Percentiles rank a stretch among this genome's conserved stretches.
These are phyloP conservation scores for Calocera cornea DNA, from an alignment of 768 basidiomycete species.

Conservation along the genomic window DNA sequence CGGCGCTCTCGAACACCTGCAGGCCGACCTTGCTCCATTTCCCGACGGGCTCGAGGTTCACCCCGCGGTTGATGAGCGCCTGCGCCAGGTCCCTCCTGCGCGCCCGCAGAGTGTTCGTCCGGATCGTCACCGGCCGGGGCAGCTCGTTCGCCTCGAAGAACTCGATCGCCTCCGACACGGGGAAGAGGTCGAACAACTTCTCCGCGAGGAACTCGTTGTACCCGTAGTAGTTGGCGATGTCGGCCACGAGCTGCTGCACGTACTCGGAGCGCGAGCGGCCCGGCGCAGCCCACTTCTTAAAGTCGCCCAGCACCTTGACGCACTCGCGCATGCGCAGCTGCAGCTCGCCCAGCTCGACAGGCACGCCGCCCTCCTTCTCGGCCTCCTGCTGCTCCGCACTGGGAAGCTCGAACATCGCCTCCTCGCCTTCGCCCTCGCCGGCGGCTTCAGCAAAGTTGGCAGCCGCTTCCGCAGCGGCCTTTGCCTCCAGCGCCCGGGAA, in stretches of 20 bases:
- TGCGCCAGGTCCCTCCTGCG: constrained; percentile 90
- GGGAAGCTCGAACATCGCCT: constrained; percentile 1
- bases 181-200: constrained; percentile 87
- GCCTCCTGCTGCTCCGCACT: constrained; percentile 36
- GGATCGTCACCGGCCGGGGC: constrained; percentile 90
- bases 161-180: constrained; percentile 90
- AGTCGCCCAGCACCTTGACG: constrained; percentile 56
- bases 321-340: constrained; percentile 63
- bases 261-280: constrained; percentile 84
- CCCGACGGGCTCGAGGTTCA: constrained; percentile 93
- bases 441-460: background rate
- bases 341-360: constrained; percentile 49
- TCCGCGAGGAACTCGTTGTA: constrained; percentile 93
- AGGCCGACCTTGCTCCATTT: constrained; percentile 99
- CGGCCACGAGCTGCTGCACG: constrained; percentile 68
- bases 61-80: constrained; percentile 84
- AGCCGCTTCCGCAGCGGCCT: constrained; percentile 28
- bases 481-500: constrained; percentile 61
- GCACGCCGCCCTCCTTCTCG: constrained; percentile 20
- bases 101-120: constrained; percentile 90
- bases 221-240: constrained; percentile 92
- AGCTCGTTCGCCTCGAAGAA: constrained; percentile 98
- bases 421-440: background rate
- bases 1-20: constrained; percentile 93
- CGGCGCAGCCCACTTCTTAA: constrained; percentile 50